Base-by-base conservation (phyloP, 1,139 yeast genomes). In the Diutina siamensis region DNA sequence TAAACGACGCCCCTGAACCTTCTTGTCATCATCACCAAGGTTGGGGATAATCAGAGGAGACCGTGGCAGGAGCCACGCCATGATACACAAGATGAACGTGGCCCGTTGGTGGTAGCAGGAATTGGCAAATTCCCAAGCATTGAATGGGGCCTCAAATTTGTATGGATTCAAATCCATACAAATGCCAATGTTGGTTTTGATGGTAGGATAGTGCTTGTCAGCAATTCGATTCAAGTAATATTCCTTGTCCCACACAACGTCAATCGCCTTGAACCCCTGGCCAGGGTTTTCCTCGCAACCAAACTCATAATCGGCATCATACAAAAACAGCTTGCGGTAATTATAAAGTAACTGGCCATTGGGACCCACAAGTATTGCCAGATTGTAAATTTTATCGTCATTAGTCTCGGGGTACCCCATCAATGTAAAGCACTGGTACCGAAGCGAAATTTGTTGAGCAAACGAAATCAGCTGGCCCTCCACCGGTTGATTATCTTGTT, bases 81-180 rank as follows among this genome's bases (percentile, higher is more conserved):
- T 87, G 1, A 96, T 95, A 51, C 86, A 77, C 22, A 88, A 59
- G 0, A 86, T 68, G 49, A 89, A 61, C 38, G 73, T 68, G 0
- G 77, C 74, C 17, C 64, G 57, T 46, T 78, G 71, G 1, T 63
- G 55, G 32, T 66, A 59, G 49, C 86, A 80, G 46, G 71, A 67
- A 27, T 63, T 58, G 0, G 89, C 74, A 60, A 85, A 86, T 58
- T 89, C 97, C 58, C 74, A 87, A 33, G 68, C 71, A 40, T 73
- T 69, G 61, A 85, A 87, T 1, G 94, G 88, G 1, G 95, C 88
- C 52, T 75, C 69, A 58, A 88, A 89, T 57, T 83, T 73, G 59
- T 85, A 83, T 0, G 97, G 96, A 58, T 86, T 88, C 51, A 89
- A 62, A 60, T 88, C 97, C 97, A 88, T 89, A 59, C 97, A 89